These are phyloP conservation scores for Neonectria ditissima DNA, from an alignment of 2,329 filamentous ascomycete species.

Conservation along the genomic window DNA sequence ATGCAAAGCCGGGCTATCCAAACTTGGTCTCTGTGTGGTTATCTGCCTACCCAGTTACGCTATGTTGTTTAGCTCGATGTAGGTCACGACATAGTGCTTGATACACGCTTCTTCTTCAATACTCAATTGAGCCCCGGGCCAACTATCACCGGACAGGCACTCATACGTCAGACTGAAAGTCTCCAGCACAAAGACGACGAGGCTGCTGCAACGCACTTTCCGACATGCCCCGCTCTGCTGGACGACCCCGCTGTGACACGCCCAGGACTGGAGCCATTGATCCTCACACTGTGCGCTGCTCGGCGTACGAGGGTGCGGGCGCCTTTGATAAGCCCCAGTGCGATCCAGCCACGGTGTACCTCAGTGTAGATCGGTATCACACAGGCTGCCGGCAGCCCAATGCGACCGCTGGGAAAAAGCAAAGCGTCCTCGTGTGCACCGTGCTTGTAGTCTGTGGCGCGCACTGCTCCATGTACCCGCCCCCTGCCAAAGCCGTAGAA, in stretches of 20 bases:
- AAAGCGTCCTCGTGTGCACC: conserved; percentile 11
- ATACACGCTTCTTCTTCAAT: background rate
- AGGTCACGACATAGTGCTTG: no score
- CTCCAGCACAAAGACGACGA: background rate
- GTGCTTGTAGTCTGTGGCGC: background rate
- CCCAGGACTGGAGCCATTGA: conserved; percentile 21
- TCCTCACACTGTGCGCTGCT: conserved; percentile 24
- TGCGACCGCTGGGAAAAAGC: conserved; percentile 22
- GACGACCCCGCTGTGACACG: conserved; percentile 33
- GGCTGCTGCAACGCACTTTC: conserved; percentile 21
- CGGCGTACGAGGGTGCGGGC: conserved; percentile 11
- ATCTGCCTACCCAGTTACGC: background rate
- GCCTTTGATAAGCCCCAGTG: conserved; percentile 22
- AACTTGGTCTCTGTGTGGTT: background rate
- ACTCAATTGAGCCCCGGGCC: background rate
- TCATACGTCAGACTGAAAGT: background rate
- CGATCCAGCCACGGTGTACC: conserved; percentile 7
- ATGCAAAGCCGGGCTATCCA: background rate
- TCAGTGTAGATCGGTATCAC: background rate
- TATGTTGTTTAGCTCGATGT: background rate
- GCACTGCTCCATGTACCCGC: conserved; percentile 31
- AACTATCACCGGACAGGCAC: background rate
- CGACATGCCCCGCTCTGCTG: conserved; percentile 40
- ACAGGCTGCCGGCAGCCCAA: background rate
- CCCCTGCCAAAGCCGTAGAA: conserved; percentile 25